A percentile compares a stretch with the other conserved stretches of the same genome.
These are phyloP conservation scores for Takashimella koratensis DNA, from an alignment of 1,284 basidiomycete genomes.

Conservation along the genomic window DNA sequence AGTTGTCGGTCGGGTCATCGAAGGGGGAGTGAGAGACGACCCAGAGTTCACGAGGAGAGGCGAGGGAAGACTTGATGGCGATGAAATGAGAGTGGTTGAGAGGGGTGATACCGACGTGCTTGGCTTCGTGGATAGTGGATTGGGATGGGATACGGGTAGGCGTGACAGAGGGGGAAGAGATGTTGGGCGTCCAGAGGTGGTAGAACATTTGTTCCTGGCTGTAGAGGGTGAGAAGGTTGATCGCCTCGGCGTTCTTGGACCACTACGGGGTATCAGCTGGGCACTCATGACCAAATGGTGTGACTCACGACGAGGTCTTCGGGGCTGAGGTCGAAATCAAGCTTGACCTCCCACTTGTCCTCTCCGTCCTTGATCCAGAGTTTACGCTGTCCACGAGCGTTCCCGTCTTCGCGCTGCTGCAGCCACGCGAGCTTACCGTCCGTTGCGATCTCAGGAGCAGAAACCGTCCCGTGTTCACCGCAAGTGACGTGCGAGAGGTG, in stretches of 20 bases:
- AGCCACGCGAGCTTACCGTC: constrained; percentile 17
- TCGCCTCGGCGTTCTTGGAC: constrained; percentile 17
- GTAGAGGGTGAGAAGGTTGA: constrained; percentile 16
- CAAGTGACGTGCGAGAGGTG: neutral
- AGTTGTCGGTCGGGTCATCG: constrained; percentile 22
- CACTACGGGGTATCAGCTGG: constrained; percentile 11
- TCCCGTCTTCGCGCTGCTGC: constrained; percentile 9
- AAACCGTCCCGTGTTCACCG: constrained; percentile 1
- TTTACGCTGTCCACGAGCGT: constrained; percentile 1
- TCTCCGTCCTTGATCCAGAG: constrained; percentile 12
- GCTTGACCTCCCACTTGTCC: constrained; percentile 6
- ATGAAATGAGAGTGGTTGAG: constrained; percentile 26
- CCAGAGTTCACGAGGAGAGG: constrained; percentile 12
- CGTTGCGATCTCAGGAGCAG: constrained; percentile 8
- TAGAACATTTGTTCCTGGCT: constrained; percentile 13
- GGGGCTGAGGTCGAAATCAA: constrained; percentile 14
- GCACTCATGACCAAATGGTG: too few relatives aligned
- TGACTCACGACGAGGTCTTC: constrained; percentile 9
- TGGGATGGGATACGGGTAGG: constrained; percentile 17
- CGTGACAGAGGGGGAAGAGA: neutral
- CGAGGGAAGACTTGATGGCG: constrained; percentile 13
- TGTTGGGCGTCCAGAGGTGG: constrained; percentile 19
- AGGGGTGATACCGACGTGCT: constrained; percentile 22
- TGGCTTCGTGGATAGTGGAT: constrained; percentile 15
- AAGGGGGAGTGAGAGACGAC: constrained; percentile 24